Base-by-base conservation (phyloP, 2,329 filamentous ascomycete species). In the Cercospora sesami region DNA sequence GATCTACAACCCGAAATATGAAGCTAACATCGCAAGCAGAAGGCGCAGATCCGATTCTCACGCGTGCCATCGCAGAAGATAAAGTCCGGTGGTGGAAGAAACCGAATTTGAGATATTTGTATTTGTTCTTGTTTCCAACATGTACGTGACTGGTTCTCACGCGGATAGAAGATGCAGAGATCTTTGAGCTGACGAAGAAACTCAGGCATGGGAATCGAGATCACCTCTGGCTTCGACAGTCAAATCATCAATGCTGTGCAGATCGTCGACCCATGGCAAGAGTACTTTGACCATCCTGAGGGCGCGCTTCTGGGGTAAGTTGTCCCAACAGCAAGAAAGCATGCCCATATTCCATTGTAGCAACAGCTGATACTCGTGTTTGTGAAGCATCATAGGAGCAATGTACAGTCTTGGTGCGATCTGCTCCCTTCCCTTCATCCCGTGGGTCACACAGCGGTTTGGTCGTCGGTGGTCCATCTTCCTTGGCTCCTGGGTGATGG, bases 391-490 rank as follows among this genome's bases (percentile, higher is more conserved):
- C 64, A 82, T 89, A 36, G 83, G 83, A 0, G 85, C 87, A 1
- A 85, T 85, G 16, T 89, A 89, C 76, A 86, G 85, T 5, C 80
- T 89, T 2, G 87, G 87, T 6, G 86, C 86, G 14, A 83, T 89
- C 67, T 77, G 85, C 7, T 84, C 84, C 23, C 81, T 89, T 1
- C 87, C 87, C 0, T 83, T 89, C 63, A 84, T 89, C 21, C 83
- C 86, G 0, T 78, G 84, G 5, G 73, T 89, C 14, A 86, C 86
- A 60, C 84, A 89, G 67, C 81, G 76, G 39, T 81, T 85, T 51
- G 87, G 87, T 5, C 79, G 87, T 68, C 81, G 86, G 64, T 85
- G 82, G 82, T 85, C 84, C n/a, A 86, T 88, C 67, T 78, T 87
- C 33, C 80, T 84, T 53, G 86, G 86, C 2, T 86, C 84, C 16